Evolutionary conservation across 2,329 filamentous ascomycete genomes (phyloP).

Genomic region (Talaromyces piceae): DNA sequence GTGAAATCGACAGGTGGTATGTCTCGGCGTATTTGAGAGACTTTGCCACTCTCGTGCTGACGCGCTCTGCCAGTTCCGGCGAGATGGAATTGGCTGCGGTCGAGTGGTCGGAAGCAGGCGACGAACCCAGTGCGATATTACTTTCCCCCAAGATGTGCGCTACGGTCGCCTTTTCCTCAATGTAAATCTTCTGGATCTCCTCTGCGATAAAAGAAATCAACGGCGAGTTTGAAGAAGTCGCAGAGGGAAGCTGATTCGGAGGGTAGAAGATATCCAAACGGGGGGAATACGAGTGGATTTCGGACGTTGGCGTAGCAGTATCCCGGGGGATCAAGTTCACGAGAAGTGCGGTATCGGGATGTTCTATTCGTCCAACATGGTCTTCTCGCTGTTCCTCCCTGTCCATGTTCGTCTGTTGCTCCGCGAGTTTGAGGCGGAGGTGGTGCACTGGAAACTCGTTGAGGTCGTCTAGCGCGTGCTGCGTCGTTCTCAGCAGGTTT

Average conservation of each 20-base stretch:
- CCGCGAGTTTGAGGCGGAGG: constrained; percentile 60
- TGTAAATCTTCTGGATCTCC: constrained; percentile 69
- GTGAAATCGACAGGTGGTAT: constrained; percentile 91
- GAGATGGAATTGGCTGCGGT: constrained; percentile 32
- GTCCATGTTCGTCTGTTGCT: constrained; percentile 20
- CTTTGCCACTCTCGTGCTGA: constrained; percentile 64
- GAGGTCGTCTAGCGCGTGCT: constrained; percentile 76
- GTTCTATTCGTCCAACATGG: constrained; percentile 14
- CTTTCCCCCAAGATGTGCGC: constrained; percentile 62
- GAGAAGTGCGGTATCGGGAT: constrained; percentile 53
- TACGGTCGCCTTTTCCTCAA: constrained; percentile 82
- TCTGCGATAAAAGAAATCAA: constrained; percentile 71
- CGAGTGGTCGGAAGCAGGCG: constrained; percentile 16
- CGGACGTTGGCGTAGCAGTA: constrained; percentile 47
- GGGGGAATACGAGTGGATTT: constrained; percentile 61
- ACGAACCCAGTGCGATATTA: constrained; percentile 15
- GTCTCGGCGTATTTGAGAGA: constrained; percentile 87
- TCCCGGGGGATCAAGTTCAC: constrained; percentile 59
- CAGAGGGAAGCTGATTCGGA: constrained; percentile 58
- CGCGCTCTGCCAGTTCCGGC: constrained; percentile 48
- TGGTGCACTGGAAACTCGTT: constrained; percentile 83
- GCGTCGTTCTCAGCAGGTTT: constrained; percentile 69
- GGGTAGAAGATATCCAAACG: constrained; percentile 72
- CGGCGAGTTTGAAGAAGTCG: constrained; percentile 61
- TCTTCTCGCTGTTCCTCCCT: constrained; percentile 7